phyloP scores from a whole-genome alignment of 768 basidiomycete genomes.

The Megacollybia marginata region DNA sequence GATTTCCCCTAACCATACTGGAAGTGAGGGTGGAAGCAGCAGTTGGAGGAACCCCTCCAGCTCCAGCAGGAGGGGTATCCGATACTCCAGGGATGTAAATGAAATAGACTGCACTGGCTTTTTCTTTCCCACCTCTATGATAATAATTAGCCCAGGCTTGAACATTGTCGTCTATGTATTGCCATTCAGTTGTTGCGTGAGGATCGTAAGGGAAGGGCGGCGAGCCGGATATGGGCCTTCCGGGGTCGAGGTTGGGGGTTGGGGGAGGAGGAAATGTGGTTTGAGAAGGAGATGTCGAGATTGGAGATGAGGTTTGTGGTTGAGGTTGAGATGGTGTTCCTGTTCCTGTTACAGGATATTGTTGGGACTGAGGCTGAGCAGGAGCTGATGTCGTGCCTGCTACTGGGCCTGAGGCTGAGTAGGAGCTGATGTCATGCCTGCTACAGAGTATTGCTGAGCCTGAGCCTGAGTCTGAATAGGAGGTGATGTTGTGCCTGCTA shows the following conservation, averaged over 20 bases:
- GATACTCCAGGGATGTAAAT: conserved; percentile 69
- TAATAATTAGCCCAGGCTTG: conserved; percentile 88
- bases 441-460: background rate
- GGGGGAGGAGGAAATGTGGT: too few relatives aligned
- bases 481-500: too few relatives aligned
- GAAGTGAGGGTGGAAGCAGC: too few relatives aligned
- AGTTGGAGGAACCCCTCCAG: too few relatives aligned
- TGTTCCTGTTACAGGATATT: too few relatives aligned
- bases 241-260: too few relatives aligned
- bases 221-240: too few relatives aligned
- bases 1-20: too few relatives aligned
- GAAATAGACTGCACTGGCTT: conserved; percentile 76
- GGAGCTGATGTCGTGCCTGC: too few relatives aligned
- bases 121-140: conserved; percentile 67
- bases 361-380: conserved; percentile 15
- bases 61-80: conserved; percentile 23
- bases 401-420: too few relatives aligned
- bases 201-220: conserved; percentile 59
- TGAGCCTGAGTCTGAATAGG: conserved; percentile 4
- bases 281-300: too few relatives aligned
- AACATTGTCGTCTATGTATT: conserved; percentile 70
- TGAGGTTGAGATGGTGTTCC: conserved; percentile 2
- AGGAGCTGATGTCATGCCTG: conserved; percentile 14
- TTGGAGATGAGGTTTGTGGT: too few relatives aligned
- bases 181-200: conserved; percentile 26